Conservation (phyloP, 1,284 basidiomycete genomes). For the Papiliotrema laurentii region DNA sequence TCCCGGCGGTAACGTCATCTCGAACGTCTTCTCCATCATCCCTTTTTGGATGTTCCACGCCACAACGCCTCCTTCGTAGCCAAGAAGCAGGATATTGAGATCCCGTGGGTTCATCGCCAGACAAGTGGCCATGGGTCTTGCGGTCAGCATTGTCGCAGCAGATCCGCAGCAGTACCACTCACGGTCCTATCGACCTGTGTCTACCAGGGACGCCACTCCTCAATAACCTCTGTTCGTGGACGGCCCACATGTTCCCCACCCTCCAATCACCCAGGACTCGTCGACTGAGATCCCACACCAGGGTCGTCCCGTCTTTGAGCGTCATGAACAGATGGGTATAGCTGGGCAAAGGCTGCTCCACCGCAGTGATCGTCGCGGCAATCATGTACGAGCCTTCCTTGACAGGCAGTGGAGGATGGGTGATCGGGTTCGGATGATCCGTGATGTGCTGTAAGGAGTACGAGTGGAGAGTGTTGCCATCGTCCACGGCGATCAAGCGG, state of each 20-base stretch:
- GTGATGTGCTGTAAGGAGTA: slow-evolving; percentile 32
- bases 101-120: slow-evolving; percentile 71
- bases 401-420: slow-evolving; percentile 31
- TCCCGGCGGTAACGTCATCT: slow-evolving; percentile 65
- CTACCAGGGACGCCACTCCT: slow-evolving; percentile 57
- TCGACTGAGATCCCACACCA: slow-evolving; percentile 67
- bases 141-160: slow-evolving; percentile 2
- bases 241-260: slow-evolving; percentile 68
- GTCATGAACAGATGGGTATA: slow-evolving; percentile 44
- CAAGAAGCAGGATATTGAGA: slow-evolving; percentile 72
- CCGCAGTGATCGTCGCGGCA: slow-evolving; percentile 29
- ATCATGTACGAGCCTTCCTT: slow-evolving; percentile 29
- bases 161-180: slow-evolving; percentile 16
- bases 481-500: slow-evolving; percentile 42
- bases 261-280: slow-evolving; percentile 59
- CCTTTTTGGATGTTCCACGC: slow-evolving; percentile 67
- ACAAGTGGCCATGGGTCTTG: slow-evolving; percentile 58
- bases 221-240: slow-evolving; percentile 64
- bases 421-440: slow-evolving; percentile 29
- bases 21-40: slow-evolving; percentile 61
- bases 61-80: slow-evolving; percentile 73
- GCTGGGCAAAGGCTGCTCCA: slow-evolving; percentile 38
- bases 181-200: slow-evolving; percentile 49
- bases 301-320: slow-evolving; percentile 43
- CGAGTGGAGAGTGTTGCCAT: slow-evolving; percentile 36